A percentile compares a stretch with the other conserved stretches of the same genome.
Evolutionary conservation across 306 rosid species (phyloP).

Genomic region (Acacia acuminata): DNA sequence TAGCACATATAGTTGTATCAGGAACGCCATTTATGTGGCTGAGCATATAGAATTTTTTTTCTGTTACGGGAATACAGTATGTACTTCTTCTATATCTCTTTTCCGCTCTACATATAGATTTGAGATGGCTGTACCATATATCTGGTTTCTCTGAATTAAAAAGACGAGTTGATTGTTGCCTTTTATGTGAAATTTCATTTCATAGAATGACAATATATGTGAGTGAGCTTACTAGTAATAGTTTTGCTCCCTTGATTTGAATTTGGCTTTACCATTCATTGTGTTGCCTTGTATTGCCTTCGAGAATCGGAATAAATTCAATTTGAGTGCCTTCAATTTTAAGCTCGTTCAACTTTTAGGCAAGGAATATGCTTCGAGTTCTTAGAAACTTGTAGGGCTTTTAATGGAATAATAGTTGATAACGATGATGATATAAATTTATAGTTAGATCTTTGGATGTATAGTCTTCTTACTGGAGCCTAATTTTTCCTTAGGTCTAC

Average conservation of each 20-base stretch:
- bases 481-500: not conserved
- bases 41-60: slow-evolving; percentile 20
- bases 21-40: not conserved
- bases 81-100: not conserved
- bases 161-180: not conserved
- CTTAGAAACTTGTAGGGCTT: not conserved
- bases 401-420: not conserved
- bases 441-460: not conserved
- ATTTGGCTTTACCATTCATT: slow-evolving; percentile 11
- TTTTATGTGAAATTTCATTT: not conserved
- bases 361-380: not conserved
- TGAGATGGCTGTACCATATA: slow-evolving; percentile 14
- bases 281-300: not conserved
- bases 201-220: slow-evolving; percentile 4
- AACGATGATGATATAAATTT: not conserved
- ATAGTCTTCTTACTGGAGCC: not conserved
- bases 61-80: not conserved
- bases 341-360: slow-evolving; percentile 18
- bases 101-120: not conserved
- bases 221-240: not conserved
- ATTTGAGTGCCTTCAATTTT: not conserved
- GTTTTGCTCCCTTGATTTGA: not conserved
- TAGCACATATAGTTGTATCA: not conserved
- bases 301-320: not conserved
- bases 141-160: not conserved